phyloP scores from a whole-genome alignment of 139 green algal genomes.

The Chlorella ohadii region DNA sequence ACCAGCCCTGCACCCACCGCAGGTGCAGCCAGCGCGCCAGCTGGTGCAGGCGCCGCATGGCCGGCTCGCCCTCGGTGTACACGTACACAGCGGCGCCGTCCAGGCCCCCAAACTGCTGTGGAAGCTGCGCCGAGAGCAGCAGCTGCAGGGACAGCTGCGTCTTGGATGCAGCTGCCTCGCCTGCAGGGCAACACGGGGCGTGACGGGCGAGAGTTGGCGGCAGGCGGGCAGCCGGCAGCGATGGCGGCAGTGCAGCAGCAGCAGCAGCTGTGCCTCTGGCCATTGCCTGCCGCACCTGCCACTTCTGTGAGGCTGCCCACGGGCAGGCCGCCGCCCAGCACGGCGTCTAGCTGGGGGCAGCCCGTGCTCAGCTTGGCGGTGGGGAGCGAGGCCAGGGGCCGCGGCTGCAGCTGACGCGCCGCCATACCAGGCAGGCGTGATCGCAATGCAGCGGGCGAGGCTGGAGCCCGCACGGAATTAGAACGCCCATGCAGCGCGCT shows the following conservation, averaged over 20 bases:
- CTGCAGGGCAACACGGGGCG: constrained; percentile 34
- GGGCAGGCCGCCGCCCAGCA: constrained; percentile 58
- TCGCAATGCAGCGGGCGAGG: neutral
- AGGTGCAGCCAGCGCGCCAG: constrained; percentile 36
- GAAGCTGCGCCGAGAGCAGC: constrained; percentile 53
- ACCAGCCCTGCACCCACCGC: neutral
- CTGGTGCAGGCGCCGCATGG: constrained; percentile 50
- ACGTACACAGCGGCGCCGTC: constrained; percentile 68
- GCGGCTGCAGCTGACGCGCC: neutral
- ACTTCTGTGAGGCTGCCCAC: constrained; percentile 69
- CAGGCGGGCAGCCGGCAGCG: neutral
- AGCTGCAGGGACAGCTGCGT: constrained; percentile 76
- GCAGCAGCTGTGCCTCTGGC: neutral
- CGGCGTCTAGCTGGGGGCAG: constrained; percentile 54
- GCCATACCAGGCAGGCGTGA: neutral
- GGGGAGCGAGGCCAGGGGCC: constrained; percentile 4
- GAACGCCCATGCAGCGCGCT: no score
- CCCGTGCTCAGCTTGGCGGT: constrained; percentile 40
- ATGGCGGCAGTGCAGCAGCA: neutral
- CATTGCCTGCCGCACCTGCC: constrained; percentile 35
- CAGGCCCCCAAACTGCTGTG: constrained; percentile 46
- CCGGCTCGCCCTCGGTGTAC: constrained; percentile 73
- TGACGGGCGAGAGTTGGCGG: neutral
- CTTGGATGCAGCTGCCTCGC: constrained; percentile 69
- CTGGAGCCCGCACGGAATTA: no score